These are phyloP conservation scores for Tetracladium maxilliforme DNA, from an alignment of 2,329 filamentous ascomycete genomes.

Conservation along the genomic window DNA sequence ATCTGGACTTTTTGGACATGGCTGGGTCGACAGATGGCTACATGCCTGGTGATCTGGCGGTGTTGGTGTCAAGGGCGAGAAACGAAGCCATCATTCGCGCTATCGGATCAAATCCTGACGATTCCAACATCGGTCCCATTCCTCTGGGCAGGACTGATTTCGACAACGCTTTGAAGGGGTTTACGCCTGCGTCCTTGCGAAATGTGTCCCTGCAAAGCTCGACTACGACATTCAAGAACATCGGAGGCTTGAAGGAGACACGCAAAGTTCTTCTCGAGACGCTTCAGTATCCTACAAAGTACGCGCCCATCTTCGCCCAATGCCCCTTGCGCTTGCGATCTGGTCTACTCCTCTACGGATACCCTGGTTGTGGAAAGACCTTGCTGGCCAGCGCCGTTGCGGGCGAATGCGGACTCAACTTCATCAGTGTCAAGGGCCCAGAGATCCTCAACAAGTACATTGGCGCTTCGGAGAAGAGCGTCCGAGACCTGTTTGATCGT, in stretches of 20 bases:
- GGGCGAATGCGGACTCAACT: conserved; percentile 93
- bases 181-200: conserved; percentile 85
- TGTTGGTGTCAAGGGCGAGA: conserved; percentile 74
- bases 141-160: conserved; percentile 65
- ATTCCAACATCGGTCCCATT: conserved; percentile 35
- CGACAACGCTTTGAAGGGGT: conserved; percentile 70
- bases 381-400: conserved; percentile 92
- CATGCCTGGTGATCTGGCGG: conserved; percentile 85
- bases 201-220: conserved; percentile 91
- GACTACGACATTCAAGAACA: conserved; percentile 81
- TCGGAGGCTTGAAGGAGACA: conserved; percentile 77
- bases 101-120: conserved; percentile 33
- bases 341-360: conserved; percentile 84
- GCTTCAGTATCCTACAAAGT: conserved; percentile 91
- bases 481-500: conserved; percentile 87
- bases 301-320: conserved; percentile 92
- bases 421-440: conserved; percentile 95
- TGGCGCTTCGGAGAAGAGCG: conserved; percentile 89
- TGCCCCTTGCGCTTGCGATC: conserved; percentile 91
- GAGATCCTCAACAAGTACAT: conserved; percentile 99
- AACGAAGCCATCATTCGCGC: conserved; percentile 87
- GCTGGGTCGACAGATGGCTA: conserved; percentile 93
- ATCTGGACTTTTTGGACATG: conserved; percentile 82
- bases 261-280: conserved; percentile 89
- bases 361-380: conserved; percentile 92